Evolutionary conservation across 257 asterid species (phyloP).

Genomic region (Petunia secreta): DNA sequence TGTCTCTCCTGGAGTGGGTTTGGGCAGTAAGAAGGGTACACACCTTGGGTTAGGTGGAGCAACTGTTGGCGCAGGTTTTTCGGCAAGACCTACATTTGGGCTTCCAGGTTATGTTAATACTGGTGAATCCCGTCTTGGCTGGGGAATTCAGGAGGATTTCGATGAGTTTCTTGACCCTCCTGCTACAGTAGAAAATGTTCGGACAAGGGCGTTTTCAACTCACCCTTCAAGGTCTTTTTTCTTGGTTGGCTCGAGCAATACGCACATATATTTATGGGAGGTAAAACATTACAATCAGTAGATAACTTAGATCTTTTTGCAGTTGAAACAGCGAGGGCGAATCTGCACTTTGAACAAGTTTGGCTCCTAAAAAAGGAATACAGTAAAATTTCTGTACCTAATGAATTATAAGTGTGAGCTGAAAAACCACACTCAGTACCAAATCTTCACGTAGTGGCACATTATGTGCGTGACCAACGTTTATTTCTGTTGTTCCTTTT

Average conservation of each 20-base stretch:
- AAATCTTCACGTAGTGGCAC: neutral
- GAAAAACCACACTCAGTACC: neutral
- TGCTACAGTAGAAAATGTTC: constrained; percentile 77
- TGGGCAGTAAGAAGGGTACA: constrained; percentile 70
- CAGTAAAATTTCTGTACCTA: neutral
- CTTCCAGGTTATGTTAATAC: constrained; percentile 65
- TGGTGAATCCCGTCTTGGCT: constrained; percentile 71
- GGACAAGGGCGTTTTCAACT: constrained; percentile 73
- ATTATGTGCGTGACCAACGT: constrained; percentile 7
- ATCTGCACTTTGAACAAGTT: constrained; percentile 17
- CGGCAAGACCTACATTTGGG: constrained; percentile 61
- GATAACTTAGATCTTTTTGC: constrained; percentile 12
- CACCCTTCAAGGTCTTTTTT: constrained; percentile 95
- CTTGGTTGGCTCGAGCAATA: constrained; percentile 94
- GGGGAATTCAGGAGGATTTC: constrained; percentile 88
- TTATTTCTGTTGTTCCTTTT: constrained; percentile 9
- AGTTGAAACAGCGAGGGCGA: constrained; percentile 7
- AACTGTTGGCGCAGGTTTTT: constrained; percentile 61
- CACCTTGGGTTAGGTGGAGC: constrained; percentile 87
- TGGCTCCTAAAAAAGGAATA: constrained; percentile 13
- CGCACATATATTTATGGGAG: constrained; percentile 97
- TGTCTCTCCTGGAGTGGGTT: constrained; percentile 82
- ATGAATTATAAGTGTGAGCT: neutral
- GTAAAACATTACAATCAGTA: constrained; percentile 37
- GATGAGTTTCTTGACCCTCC: constrained; percentile 88